Percentiles rank a stretch among this genome's conserved stretches.
Conservation (phyloP, 1,139 yeast species). For the Yamadazyma trypodendri region DNA sequence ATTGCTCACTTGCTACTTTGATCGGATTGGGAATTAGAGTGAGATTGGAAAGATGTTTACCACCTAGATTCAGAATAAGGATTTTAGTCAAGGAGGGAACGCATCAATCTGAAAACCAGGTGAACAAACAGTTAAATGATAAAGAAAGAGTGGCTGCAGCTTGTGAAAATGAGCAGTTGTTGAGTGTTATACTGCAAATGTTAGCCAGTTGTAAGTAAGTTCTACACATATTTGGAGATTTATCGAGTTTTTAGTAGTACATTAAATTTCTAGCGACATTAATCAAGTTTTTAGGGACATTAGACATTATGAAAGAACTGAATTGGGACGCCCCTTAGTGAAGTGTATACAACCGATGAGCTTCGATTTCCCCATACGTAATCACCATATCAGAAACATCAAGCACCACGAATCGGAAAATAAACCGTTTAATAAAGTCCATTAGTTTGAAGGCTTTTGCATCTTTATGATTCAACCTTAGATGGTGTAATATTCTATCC, state of each 20-base stretch:
- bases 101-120: constrained; percentile 94
- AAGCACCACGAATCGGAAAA: constrained; percentile 39
- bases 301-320: not conserved
- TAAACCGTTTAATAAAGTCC: constrained; percentile 37
- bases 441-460: constrained; percentile 27
- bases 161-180: constrained; percentile 90
- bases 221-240: no score
- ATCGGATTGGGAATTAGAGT: constrained; percentile 95
- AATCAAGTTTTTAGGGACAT: no score
- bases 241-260: constrained; percentile 11
- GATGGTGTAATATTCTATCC: constrained; percentile 14
- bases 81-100: constrained; percentile 86
- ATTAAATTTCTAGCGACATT: no score
- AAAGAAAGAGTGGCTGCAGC: constrained; percentile 99
- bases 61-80: constrained; percentile 77
- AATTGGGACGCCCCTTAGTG: not conserved
- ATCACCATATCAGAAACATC: constrained; percentile 40
- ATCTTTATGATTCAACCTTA: constrained; percentile 13
- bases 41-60: constrained; percentile 82
- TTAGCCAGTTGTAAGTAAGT: constrained; percentile 69
- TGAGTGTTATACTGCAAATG: constrained; percentile 90
- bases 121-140: constrained; percentile 93
- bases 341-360: constrained; percentile 19
- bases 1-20: constrained; percentile 92
- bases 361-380: constrained; percentile 31